These are phyloP conservation scores for Blastomyces percursus DNA, from an alignment of 2,329 filamentous ascomycete genomes.

Conservation along the genomic window DNA sequence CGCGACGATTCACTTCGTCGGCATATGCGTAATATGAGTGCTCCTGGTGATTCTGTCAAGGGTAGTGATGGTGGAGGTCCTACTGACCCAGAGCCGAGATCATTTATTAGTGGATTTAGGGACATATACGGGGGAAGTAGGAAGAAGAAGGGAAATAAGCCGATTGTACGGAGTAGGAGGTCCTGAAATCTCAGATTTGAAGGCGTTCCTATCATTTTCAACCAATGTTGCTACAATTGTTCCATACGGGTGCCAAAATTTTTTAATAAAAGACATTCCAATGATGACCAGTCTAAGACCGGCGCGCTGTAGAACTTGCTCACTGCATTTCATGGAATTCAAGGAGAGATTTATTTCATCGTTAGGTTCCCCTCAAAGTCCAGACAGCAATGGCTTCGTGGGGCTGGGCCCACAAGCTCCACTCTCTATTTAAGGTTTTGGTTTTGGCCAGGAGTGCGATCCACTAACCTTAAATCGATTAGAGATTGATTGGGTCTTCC, in stretches of 20 bases:
- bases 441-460: background rate
- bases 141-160: background rate
- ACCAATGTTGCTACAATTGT: no score
- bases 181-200: no score
- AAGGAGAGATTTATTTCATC: no score
- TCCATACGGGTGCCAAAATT: no score
- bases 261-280: background rate
- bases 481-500: conserved; percentile 5
- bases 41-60: background rate
- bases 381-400: no score
- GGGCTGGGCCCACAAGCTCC: background rate
- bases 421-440: background rate
- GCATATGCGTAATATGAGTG: background rate
- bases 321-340: background rate
- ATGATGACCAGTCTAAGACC: background rate
- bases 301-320: no score
- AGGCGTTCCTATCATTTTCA: no score
- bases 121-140: background rate
- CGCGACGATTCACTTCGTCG: background rate
- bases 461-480: background rate
- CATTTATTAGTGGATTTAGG: background rate
- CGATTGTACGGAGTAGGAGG: background rate
- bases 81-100: background rate
- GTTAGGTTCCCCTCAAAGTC: no score
- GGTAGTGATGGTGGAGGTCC: background rate